Conservation (phyloP, 1,284 basidiomycete genomes). For the Rhodotorula sp. region DNA sequence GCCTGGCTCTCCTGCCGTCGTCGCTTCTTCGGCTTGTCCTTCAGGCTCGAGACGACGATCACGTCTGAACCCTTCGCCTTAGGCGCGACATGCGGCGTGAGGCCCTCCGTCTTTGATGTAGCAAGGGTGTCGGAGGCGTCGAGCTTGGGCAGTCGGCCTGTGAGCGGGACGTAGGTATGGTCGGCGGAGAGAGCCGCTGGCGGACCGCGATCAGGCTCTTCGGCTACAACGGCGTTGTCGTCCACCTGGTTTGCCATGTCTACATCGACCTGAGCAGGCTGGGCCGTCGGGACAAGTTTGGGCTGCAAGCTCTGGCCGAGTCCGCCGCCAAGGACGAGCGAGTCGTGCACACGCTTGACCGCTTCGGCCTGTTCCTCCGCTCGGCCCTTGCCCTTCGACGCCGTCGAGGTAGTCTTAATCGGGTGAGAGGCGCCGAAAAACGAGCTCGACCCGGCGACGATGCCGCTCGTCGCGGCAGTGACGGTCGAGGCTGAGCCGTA, state of each 20-base stretch:
- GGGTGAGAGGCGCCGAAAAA: constrained; percentile 51
- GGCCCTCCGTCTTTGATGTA: constrained; percentile 47
- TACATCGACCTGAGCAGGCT: not conserved
- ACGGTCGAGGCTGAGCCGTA: not conserved
- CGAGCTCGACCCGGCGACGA: constrained; percentile 50
- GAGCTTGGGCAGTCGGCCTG: constrained; percentile 41
- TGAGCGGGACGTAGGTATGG: constrained; percentile 32
- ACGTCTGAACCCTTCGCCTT: constrained; percentile 55
- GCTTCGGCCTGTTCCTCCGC: constrained; percentile 33
- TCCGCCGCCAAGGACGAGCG: constrained; percentile 56
- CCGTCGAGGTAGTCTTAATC: constrained; percentile 18
- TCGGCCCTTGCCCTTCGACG: constrained; percentile 38
- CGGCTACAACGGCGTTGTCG: constrained; percentile 1
- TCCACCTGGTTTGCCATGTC: not conserved
- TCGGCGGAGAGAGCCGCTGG: constrained; percentile 24
- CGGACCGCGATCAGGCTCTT: not conserved
- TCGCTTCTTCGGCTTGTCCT: constrained; percentile 46
- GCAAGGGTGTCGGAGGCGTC: constrained; percentile 65
- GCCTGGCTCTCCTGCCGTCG: constrained; percentile 32
- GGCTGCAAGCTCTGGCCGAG: constrained; percentile 48
- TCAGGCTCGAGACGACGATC: constrained; percentile 64
- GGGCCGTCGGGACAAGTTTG: not conserved
- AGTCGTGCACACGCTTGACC: constrained; percentile 53
- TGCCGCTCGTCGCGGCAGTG: not conserved
- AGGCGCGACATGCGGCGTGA: constrained; percentile 42